Conservation (phyloP, 768 basidiomycete genomes). For the Boletus bicolor region DNA sequence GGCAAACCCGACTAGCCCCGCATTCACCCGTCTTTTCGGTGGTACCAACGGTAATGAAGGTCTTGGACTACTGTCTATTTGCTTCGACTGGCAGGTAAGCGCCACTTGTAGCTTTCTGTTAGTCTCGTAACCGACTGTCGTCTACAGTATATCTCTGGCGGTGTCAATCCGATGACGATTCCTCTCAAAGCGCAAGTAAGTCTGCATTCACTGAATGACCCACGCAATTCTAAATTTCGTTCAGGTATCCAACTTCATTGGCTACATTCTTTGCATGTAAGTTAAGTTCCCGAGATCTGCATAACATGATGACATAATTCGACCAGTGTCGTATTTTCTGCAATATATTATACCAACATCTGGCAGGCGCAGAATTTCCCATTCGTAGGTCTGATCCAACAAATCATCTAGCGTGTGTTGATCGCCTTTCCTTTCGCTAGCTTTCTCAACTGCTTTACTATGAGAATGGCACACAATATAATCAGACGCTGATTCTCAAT, state of each 20-base stretch:
- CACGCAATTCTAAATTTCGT: background rate
- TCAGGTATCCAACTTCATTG: conserved; percentile 45
- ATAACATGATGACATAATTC: conserved; percentile 1
- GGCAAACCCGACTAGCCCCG: conserved; percentile 37
- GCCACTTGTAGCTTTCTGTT: conserved; percentile 14
- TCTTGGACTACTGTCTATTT: conserved; percentile 55
- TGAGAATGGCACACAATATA: conserved; percentile 49
- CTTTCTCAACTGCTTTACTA: conserved; percentile 51
- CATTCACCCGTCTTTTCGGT: conserved; percentile 51
- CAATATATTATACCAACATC: conserved; percentile 45
- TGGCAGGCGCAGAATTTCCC: conserved; percentile 63
- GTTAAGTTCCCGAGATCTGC: conserved; percentile 1
- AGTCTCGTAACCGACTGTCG: background rate
- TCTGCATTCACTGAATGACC: background rate
- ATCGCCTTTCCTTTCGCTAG: conserved; percentile 12
- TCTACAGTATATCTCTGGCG: conserved; percentile 25
- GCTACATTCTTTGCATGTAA: conserved; percentile 55
- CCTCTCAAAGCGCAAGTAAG: conserved; percentile 50
- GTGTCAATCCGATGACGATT: conserved; percentile 49
- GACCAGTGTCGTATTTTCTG: conserved; percentile 35
- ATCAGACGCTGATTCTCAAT: conserved; percentile 54
- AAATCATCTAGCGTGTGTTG: background rate
- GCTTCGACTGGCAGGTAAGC: conserved; percentile 54
- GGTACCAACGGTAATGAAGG: conserved; percentile 68
- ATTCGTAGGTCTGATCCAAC: conserved; percentile 41